Percentiles rank a stretch among this genome's conserved stretches.
Conservation (phyloP, 306 rosid species). For the Dalbergia cultrata region DNA sequence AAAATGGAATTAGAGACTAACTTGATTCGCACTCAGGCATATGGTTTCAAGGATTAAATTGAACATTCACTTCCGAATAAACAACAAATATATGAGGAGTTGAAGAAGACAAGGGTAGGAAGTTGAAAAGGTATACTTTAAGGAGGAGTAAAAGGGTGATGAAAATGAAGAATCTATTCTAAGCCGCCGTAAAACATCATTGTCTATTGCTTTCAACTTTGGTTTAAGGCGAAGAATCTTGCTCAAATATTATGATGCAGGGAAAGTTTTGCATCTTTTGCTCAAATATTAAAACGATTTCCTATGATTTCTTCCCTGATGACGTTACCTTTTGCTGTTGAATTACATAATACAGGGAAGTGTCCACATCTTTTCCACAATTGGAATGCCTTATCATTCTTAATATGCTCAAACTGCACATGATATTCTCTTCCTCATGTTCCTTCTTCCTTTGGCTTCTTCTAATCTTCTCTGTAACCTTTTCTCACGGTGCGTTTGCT, state of each 20-base stretch:
- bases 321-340: constrained; percentile 47
- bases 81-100: constrained; percentile 30
- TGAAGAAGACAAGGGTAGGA: constrained; percentile 29
- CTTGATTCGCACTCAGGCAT: too few relatives aligned
- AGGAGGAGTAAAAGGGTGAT: constrained; percentile 58
- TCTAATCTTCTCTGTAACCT: constrained; percentile 50
- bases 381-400: constrained; percentile 52
- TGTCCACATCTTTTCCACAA: constrained; percentile 47
- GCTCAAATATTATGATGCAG: constrained; percentile 41
- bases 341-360: constrained; percentile 54
- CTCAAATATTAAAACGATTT: not conserved
- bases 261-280: constrained; percentile 65
- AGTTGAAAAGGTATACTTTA: constrained; percentile 59
- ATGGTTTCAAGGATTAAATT: too few relatives aligned
- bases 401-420: constrained; percentile 48
- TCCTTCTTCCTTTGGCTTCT: constrained; percentile 54
- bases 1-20: too few relatives aligned
- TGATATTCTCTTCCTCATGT: constrained; percentile 48
- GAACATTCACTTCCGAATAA: too few relatives aligned
- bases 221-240: constrained; percentile 73
- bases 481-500: constrained; percentile 60
- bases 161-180: constrained; percentile 81
- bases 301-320: constrained; percentile 37
- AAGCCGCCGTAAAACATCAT: constrained; percentile 46
- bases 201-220: constrained; percentile 1